phyloP scores from a whole-genome alignment of 768 basidiomycete species.

The Phylloporus sp. region DNA sequence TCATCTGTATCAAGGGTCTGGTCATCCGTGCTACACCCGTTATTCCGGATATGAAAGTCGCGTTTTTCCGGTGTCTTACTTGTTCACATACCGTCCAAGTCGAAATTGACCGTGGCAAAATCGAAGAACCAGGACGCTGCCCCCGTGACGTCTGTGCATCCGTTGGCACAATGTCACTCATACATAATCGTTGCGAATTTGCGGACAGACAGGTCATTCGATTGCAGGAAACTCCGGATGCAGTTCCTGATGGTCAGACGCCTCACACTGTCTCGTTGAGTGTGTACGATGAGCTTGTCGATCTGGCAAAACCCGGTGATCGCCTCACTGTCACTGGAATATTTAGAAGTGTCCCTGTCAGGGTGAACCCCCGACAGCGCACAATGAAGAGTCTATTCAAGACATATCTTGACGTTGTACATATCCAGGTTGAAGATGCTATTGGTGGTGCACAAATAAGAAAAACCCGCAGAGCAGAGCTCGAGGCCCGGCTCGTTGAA shows the following conservation, averaged over 20 bases:
- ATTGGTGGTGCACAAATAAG: constrained; percentile 34
- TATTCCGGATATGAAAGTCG: constrained; percentile 98
- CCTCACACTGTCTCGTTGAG: constrained; percentile 96
- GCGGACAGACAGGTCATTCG: constrained; percentile 94
- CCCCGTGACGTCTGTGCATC: constrained; percentile 90
- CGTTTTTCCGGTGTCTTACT: constrained; percentile 95
- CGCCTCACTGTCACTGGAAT: constrained; percentile 88
- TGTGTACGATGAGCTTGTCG: constrained; percentile 98
- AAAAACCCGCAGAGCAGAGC: constrained; percentile 54
- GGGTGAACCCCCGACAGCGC: constrained; percentile 88
- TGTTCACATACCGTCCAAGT: constrained; percentile 97
- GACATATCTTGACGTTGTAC: constrained; percentile 95
- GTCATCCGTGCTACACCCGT: constrained; percentile 97
- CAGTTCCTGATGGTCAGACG: constrained; percentile 96
- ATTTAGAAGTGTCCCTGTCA: constrained; percentile 92
- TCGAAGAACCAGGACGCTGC: constrained; percentile 87
- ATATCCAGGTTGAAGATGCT: constrained; percentile 63
- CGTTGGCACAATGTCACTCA: constrained; percentile 86
- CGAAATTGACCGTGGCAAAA: constrained; percentile 97
- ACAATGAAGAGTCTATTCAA: constrained; percentile 95
- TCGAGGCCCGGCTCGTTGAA: constrained; percentile 73
- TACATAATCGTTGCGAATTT: constrained; percentile 97
- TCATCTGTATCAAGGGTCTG: constrained; percentile 92
- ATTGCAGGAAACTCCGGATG: constrained; percentile 96
- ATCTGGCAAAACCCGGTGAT: constrained; percentile 95